Base-by-base conservation (phyloP, 768 basidiomycete genomes). In the Agrocybe praecox region DNA sequence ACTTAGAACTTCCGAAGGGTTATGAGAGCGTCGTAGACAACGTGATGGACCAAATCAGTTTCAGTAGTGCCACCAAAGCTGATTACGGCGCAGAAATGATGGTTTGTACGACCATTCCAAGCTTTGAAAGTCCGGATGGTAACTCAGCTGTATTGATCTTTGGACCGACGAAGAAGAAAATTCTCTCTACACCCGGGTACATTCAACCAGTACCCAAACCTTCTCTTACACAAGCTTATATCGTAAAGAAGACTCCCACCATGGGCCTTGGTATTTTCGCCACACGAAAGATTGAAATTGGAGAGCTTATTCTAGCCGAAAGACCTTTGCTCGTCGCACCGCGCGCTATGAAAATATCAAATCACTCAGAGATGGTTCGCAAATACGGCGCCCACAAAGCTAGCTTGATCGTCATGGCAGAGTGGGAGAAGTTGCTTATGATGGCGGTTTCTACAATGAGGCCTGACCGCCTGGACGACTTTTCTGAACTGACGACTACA, bases 241-340 rank as follows among this genome's bases (percentile, higher is more conserved):
- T 40, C 10, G 51, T 65, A 6, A 29, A 34, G 14, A 12, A 43
- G 19, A 55, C 59, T 14, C 29, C 59, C 4, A n/a, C 42, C 21
- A 65, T 64, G 63, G 75, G 77, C 0, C 33, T 57, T 10, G 75
- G 73, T 6, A 60, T 74, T 26, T 65, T 75, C 58, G 71, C 74
- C 18, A 70, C 66, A 10, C 44, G 53, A 22, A 52, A 66, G n/a
- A 62, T 76, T 50, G 59, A 61, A 24, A 34, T 50, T 2, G 72
- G 71, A 47, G 73, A 74, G 11, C 56, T 74, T 12, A 71, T 79
- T 49, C 55, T 76, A 10, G 62, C 58, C 17, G 76, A 79, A 49
- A 71, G 76, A 6, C 75, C 76, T 2, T 63, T 77, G 44, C 58
- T 77, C 18, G 60, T 77, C 6, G 42, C 52, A 14, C 69, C 68